Evolutionary conservation across 148 eudicot genomes (phyloP), one percentile per base, ranked within the genome.

Genomic region (Agrostemma githago): DNA sequence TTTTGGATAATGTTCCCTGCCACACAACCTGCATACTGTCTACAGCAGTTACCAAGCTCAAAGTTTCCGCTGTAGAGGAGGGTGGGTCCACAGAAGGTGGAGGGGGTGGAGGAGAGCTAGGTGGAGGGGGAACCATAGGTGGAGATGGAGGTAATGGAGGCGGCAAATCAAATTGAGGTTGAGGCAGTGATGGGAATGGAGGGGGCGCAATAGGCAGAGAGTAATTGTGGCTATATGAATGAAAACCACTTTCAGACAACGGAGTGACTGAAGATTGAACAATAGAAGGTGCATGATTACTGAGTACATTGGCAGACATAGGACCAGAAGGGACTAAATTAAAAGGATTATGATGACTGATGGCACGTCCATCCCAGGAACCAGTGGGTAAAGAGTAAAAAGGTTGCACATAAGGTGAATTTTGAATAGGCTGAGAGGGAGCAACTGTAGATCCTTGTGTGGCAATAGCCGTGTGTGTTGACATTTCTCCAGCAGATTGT

Each of bases 1-100:
- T 96, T 84, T 96, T 96, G 48, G 90, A 87, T 70, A 96, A 83
- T 37, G 88, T 72, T 37, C 99, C 99, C 83, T 87, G 96, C 99
- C 99, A 96, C 66, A 77, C 84, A 78, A 80, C 79, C 63, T 80
- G 82, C 70, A 58, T n/a, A 76, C 74, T 63, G 11, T 62, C 71
- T 65, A 70, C 82, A 63, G 81, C 58, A 76, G 69, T 58, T 14
- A 73, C 85, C 58, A 67, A 9, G 54, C 76, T 70, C 17, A 83
- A 80, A 75, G 84, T 73, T 78, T 85, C 88, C 34, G 19, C 14
- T 46, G 78, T 63, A 43, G 84, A 82, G 19, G 81, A 82, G 53
- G 86, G 78, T 11, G 81, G 87, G 34, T 85, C 83, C 69, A 76
- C 70, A 44, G 75, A 64, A 64, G 89, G 85, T 9, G 89, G 88